These are phyloP conservation scores for Geoglossum cookeanum DNA, from an alignment of 2,329 filamentous ascomycete genomes.

Conservation along the genomic window DNA sequence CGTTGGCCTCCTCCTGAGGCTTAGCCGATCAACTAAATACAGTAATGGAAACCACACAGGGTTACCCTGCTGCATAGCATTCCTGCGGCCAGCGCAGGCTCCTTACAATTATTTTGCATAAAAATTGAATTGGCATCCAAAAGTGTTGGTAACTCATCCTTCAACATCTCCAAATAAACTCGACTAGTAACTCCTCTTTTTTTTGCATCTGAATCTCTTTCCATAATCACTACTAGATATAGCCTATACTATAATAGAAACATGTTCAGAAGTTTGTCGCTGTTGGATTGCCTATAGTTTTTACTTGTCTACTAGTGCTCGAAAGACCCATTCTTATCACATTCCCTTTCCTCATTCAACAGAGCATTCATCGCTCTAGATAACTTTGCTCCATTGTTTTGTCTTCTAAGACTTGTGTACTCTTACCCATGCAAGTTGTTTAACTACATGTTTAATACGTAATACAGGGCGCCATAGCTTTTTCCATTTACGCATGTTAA, in stretches of 20 bases:
- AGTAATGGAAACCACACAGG: too few species aligned
- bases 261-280: not conserved
- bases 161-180: not conserved
- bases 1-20: too few species aligned
- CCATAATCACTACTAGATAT: conserved; percentile 1
- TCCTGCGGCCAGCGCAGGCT: too few species aligned
- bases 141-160: not conserved
- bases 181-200: not conserved
- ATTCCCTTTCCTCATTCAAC: conserved; percentile 6
- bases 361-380: conserved; percentile 11
- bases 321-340: conserved; percentile 6
- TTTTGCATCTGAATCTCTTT: not conserved
- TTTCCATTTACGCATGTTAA: not conserved
- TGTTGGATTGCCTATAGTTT: conserved; percentile 4
- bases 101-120: conserved; percentile 13
- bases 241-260: conserved; percentile 8
- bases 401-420: conserved; percentile 5
- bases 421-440: conserved; percentile 6
- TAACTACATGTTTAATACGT: conserved; percentile 3
- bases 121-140: conserved; percentile 2
- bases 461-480: not conserved
- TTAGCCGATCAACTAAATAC: too few species aligned
- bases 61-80: too few species aligned
- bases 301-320: conserved; percentile 6
- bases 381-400: conserved; percentile 8